phyloP scores from a whole-genome alignment of 805 yeast genomes.

The Pichia scutulata region DNA sequence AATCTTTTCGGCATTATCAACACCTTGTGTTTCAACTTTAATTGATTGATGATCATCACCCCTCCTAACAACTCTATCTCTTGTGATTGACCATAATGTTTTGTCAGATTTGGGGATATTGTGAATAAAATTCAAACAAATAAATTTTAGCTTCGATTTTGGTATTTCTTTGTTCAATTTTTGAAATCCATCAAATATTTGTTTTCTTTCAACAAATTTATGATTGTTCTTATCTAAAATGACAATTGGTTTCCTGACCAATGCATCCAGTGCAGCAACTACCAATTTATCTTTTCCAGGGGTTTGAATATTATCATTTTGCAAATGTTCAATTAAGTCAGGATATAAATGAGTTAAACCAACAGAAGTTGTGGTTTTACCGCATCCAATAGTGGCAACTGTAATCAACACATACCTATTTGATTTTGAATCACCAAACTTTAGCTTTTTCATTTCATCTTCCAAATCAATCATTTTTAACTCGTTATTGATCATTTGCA shows the following conservation, averaged over 20 bases:
- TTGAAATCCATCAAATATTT: constrained; percentile 48
- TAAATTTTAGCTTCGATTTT: constrained; percentile 41
- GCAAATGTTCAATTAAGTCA: constrained; percentile 58
- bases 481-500: constrained; percentile 44
- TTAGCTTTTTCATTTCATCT: constrained; percentile 19
- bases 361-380: constrained; percentile 77
- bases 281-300: constrained; percentile 44
- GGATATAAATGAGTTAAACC: constrained; percentile 51
- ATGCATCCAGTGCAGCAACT: constrained; percentile 34
- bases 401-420: constrained; percentile 66
- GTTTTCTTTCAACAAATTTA: constrained; percentile 57
- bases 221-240: constrained; percentile 83
- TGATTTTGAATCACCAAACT: constrained; percentile 27
- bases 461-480: constrained; percentile 26
- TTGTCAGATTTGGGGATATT: constrained; percentile 15
- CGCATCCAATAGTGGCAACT: constrained; percentile 89
- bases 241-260: constrained; percentile 42
- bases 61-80: constrained; percentile 50
- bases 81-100: constrained; percentile 45
- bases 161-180: constrained; percentile 37
- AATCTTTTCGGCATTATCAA: constrained; percentile 45
- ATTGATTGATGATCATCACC: constrained; percentile 91
- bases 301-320: constrained; percentile 66
- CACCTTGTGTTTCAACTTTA: constrained; percentile 41
- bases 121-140: constrained; percentile 59